These are phyloP conservation scores for Malassezia pachydermatis DNA, from an alignment of 1,284 basidiomycete genomes.

Conservation along the genomic window DNA sequence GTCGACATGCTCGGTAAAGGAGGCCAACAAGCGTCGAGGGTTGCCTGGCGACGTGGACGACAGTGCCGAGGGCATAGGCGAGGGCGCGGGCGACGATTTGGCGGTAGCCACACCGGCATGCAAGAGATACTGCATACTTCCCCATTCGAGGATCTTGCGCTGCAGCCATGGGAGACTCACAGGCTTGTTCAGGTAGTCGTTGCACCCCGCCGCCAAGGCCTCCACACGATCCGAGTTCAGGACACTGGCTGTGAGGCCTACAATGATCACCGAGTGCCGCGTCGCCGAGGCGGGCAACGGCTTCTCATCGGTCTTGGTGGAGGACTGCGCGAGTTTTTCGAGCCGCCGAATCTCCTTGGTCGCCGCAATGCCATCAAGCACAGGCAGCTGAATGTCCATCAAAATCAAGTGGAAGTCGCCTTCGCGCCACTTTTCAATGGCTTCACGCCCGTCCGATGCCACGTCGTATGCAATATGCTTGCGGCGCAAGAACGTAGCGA, in stretches of 20 bases:
- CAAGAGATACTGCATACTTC: conserved; percentile 50
- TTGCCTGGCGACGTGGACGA: too few species aligned
- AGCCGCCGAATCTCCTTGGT: conserved; percentile 87
- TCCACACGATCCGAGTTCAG: conserved; percentile 83
- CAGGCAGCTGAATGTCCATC: conserved; percentile 99
- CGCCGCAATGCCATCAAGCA: conserved; percentile 95
- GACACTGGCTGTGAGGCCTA: conserved; percentile 89
- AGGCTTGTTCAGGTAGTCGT: conserved; percentile 96
- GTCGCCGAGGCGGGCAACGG: conserved; percentile 13
- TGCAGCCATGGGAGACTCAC: conserved; percentile 91
- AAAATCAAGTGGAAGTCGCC: conserved; percentile 92
- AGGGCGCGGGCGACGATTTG: too few species aligned
- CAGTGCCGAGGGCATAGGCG: too few species aligned
- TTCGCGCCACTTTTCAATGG: conserved; percentile 86
- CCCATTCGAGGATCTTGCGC: conserved; percentile 98
- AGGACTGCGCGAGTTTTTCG: conserved; percentile 52
- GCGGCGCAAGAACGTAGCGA: conserved; percentile 88
- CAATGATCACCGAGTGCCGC: conserved; percentile 92
- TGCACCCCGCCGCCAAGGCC: conserved; percentile 92
- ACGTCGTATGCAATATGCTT: conserved; percentile 92
- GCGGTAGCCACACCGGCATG: conserved; percentile 28
- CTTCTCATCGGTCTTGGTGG: background rate
- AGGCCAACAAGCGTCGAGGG: too few species aligned
- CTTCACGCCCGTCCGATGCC: conserved; percentile 88
- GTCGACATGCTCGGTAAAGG: background rate